Conservation (phyloP, 495 filamentous ascomycete species). For the Neurospora terricola region DNA sequence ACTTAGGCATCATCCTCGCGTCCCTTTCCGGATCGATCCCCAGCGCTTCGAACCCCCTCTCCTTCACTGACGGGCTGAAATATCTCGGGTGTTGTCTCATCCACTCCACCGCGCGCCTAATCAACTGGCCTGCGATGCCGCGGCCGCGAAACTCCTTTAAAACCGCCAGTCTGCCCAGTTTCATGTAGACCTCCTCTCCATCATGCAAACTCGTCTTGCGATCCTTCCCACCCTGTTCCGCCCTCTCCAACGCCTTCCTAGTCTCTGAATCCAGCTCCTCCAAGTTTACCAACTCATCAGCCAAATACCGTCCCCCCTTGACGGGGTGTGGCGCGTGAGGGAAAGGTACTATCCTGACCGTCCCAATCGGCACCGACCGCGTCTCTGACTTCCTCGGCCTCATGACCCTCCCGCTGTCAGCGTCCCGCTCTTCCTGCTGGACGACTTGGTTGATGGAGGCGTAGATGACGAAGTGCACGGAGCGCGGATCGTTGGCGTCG, state of each 20-base stretch:
- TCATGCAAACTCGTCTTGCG: constrained; percentile 39
- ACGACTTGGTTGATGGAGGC: constrained; percentile 32
- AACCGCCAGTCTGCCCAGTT: constrained; percentile 68
- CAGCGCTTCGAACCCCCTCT: constrained; percentile 33
- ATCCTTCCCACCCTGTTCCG: constrained; percentile 13
- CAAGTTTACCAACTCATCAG: constrained; percentile 18
- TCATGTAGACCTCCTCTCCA: constrained; percentile 61
- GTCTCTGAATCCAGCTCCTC: background rate
- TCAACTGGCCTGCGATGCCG: constrained; percentile 52
- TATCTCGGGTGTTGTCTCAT: constrained; percentile 42
- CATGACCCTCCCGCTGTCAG: background rate
- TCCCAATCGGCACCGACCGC: constrained; percentile 48
- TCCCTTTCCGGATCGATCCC: constrained; percentile 12
- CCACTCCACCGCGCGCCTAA: constrained; percentile 54
- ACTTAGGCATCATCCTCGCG: constrained; percentile 32
- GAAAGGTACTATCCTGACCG: constrained; percentile 69
- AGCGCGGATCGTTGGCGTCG: constrained; percentile 67
- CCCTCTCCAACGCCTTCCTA: background rate
- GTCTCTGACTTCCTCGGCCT: constrained; percentile 11
- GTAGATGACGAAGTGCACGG: constrained; percentile 67
- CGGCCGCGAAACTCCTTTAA: constrained; percentile 49
- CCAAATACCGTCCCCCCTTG: constrained; percentile 31
- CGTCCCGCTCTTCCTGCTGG: background rate
- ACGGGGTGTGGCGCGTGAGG: constrained; percentile 53
- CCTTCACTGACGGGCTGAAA: constrained; percentile 37